Conservation (phyloP, 2,329 filamentous ascomycete genomes). For the Colletotrichum tropicicola region DNA sequence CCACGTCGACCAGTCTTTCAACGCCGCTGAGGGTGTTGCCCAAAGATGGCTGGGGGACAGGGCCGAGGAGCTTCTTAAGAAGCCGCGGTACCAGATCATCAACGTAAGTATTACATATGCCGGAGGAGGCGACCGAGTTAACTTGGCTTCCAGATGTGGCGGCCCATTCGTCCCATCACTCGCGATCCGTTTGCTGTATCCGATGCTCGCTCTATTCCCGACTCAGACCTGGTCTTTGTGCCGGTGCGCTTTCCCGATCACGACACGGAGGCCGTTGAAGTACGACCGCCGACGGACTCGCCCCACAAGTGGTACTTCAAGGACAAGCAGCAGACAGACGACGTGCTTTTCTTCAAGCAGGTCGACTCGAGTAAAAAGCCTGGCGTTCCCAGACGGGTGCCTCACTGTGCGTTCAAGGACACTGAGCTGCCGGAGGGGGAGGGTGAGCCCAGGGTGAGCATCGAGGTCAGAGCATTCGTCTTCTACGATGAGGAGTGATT, state of each 20-base stretch:
- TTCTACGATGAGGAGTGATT: constrained; percentile 52
- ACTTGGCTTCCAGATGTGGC: constrained; percentile 46
- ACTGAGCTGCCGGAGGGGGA: constrained; percentile 55
- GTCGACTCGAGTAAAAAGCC: constrained; percentile 66
- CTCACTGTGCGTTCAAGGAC: constrained; percentile 60
- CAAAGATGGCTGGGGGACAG: constrained; percentile 17
- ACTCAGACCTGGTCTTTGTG: constrained; percentile 57
- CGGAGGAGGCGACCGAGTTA: constrained; percentile 54
- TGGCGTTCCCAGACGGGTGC: constrained; percentile 56
- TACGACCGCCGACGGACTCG: constrained; percentile 50
- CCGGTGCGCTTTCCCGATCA: constrained; percentile 24
- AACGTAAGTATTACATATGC: constrained; percentile 62
- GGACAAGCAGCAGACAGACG: constrained; percentile 57
- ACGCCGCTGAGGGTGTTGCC: constrained; percentile 41
- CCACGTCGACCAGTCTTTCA: constrained; percentile 67
- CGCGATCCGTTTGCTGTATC: constrained; percentile 63
- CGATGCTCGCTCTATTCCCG: constrained; percentile 57
- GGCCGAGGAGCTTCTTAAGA: constrained; percentile 42
- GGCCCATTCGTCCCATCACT: constrained; percentile 45
- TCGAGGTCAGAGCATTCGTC: constrained; percentile 75
- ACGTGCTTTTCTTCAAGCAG: constrained; percentile 69
- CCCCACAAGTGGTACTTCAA: constrained; percentile 63
- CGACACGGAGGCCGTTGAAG: constrained; percentile 56
- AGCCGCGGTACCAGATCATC: constrained; percentile 60
- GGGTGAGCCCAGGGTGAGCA: constrained; percentile 70